Evolutionary conservation across 805 yeast genomes (phyloP).

Genomic region (Aciculoconidium aculeatum): DNA sequence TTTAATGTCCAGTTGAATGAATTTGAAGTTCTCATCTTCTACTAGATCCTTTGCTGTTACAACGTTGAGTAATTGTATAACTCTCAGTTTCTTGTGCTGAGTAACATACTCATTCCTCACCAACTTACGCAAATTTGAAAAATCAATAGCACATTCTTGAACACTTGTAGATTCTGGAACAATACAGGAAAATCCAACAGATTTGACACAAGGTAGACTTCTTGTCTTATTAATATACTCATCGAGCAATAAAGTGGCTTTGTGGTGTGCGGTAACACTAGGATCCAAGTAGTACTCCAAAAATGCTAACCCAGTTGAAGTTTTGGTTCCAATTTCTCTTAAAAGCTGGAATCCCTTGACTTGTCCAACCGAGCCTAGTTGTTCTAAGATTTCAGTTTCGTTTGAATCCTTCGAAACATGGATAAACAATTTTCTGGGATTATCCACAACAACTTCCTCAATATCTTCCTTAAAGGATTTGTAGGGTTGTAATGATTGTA

Average conservation of each 20-base stretch:
- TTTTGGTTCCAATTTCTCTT: slow-evolving; percentile 42
- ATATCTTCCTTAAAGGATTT: slow-evolving; percentile 14
- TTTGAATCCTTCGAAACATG: slow-evolving; percentile 41
- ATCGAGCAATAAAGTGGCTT: slow-evolving; percentile 10
- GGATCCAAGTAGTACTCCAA: slow-evolving; percentile 33
- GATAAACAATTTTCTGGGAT: slow-evolving; percentile 42
- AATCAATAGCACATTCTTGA: slow-evolving; percentile 32
- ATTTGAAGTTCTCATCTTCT: slow-evolving; percentile 42
- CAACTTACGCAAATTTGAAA: slow-evolving; percentile 30
- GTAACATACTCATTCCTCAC: slow-evolving; percentile 32
- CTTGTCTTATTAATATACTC: slow-evolving; percentile 11
- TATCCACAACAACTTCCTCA: slow-evolving; percentile 31
- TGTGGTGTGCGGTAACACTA: slow-evolving; percentile 9
- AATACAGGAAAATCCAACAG: slow-evolving; percentile 31
- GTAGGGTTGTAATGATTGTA: slow-evolving; percentile 19
- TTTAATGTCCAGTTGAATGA: slow-evolving; percentile 47
- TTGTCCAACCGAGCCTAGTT: slow-evolving; percentile 36
- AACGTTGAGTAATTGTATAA: slow-evolving; percentile 61
- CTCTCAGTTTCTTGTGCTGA: slow-evolving; percentile 40
- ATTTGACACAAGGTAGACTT: slow-evolving; percentile 12
- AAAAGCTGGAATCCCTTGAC: slow-evolving; percentile 38
- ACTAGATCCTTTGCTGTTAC: slow-evolving; percentile 59
- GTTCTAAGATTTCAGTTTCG: slow-evolving; percentile 39
- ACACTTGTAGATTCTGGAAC: slow-evolving; percentile 24
- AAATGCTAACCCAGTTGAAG: slow-evolving; percentile 56